phyloP scores from a whole-genome alignment of 768 basidiomycete species.

The Butyriboletus loyo region DNA sequence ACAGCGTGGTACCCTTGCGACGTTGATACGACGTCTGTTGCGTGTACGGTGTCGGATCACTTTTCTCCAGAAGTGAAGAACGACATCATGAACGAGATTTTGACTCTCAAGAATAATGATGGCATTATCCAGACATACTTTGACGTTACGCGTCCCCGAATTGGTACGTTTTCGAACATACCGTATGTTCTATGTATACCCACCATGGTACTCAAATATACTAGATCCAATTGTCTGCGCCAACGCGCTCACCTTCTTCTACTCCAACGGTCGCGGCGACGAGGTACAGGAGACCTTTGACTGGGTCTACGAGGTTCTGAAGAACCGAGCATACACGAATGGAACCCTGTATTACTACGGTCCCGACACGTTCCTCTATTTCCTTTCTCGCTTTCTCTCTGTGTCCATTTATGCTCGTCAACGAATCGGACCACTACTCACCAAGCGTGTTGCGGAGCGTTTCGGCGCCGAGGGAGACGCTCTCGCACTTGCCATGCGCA shows the following conservation, averaged over 20 bases:
- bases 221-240: constrained; percentile 19
- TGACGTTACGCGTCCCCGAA: constrained; percentile 18
- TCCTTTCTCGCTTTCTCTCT: constrained; percentile 21
- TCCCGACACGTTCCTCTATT: constrained; percentile 18
- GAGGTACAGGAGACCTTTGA: constrained; percentile 21
- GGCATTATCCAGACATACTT: constrained; percentile 22
- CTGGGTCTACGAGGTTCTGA: constrained; percentile 19
- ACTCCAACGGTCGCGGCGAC: constrained; percentile 16
- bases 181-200: no score
- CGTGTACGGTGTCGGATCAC: constrained; percentile 18
- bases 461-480: constrained; percentile 21
- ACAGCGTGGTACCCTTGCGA: constrained; percentile 15
- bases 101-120: constrained; percentile 12
- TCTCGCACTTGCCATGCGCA: constrained; percentile 18
- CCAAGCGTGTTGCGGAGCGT: constrained; percentile 12
- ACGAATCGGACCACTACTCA: constrained; percentile 11
- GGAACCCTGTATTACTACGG: constrained; percentile 21
- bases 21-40: constrained; percentile 19
- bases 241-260: constrained; percentile 21
- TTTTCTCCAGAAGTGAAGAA: constrained; percentile 15
- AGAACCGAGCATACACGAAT: constrained; percentile 20
- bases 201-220: not conserved
- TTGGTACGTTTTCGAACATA: constrained; percentile 12
- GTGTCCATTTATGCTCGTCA: constrained; percentile 16
- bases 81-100: constrained; percentile 22